Base-by-base conservation (phyloP, 2,329 filamentous ascomycete genomes). In the Diplodia sapinea region DNA sequence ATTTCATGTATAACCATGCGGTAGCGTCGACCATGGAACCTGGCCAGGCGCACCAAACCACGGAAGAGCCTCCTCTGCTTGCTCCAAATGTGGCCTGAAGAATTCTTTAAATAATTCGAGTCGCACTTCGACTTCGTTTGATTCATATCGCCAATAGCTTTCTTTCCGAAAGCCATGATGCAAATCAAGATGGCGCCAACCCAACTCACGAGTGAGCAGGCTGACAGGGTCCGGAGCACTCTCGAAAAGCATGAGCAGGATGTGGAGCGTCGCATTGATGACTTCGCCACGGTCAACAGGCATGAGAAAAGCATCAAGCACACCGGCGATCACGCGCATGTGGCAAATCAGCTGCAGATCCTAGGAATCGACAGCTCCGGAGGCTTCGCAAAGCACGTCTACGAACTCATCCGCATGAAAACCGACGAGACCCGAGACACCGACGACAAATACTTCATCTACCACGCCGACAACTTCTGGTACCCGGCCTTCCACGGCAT, bases 391-490 rank as follows among this genome's bases (percentile, higher is more conserved):
- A 12, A 23, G 20, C 23, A 13, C 11, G 50, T 52, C 50, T 29
- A 52, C 50, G 50, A 52, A 11, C 50, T 52, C 20, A 17, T 52
- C 6, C 20, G 20, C 50, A 52, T 52, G 50, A 52, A 52, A 7
- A 11, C 50, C 50, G 23, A 23, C 50, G 50, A 52, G 26, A 29
- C 50, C 9, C 50, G 13, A 2, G 26, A 7, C 50, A 6, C 23
- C 12, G 5, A 13, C 50, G 50, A 81, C 66, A 76, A 77, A 73
- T 81, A 81, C 69, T 81, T 81, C 40, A 72, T 81, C 2, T 81
- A 77, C 43, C 79, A 81, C 36, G 79, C 79, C 1, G 79, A 81
- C 43, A 80, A 78, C 50, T 78, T 80, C 57, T 81, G 79, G 79
- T 79, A 81, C 51, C 77, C 79, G 13, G 76, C 75, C 4, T 81